These are phyloP conservation scores for Termitomyces heimii DNA, from an alignment of 768 basidiomycete species.

Conservation along the genomic window DNA sequence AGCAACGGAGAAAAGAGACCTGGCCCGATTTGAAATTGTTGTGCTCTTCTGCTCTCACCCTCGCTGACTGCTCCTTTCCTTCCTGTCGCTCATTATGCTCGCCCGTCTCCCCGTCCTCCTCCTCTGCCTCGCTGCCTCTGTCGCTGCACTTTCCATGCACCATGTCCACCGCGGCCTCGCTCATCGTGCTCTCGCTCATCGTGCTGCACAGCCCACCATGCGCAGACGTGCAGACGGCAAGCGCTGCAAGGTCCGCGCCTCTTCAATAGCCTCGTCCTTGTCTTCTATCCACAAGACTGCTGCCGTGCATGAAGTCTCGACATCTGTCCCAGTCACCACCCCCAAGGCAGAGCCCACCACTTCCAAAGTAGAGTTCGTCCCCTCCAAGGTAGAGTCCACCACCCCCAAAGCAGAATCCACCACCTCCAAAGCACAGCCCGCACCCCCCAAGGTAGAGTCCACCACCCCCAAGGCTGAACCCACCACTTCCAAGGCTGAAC, in stretches of 20 bases:
- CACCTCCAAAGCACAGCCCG: constrained; percentile 5
- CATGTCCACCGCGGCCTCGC: constrained; percentile 40
- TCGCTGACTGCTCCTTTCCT: not conserved
- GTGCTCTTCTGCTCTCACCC: not conserved
- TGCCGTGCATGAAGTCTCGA: not conserved
- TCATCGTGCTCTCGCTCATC: constrained; percentile 31
- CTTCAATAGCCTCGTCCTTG: constrained; percentile 16
- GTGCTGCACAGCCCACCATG: constrained; percentile 16
- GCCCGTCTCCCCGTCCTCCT: constrained; percentile 14
- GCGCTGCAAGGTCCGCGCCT: constrained; percentile 31
- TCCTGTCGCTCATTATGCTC: constrained; percentile 12
- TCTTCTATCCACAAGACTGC: constrained; percentile 12
- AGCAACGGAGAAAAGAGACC: not conserved
- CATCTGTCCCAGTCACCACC: constrained; percentile 9
- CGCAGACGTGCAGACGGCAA: constrained; percentile 25
- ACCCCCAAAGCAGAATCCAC: constrained; percentile 3
- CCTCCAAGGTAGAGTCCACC: not conserved
- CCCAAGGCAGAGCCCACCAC: constrained; percentile 16
- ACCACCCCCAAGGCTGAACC: constrained; percentile 4
- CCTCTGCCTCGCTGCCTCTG: constrained; percentile 28
- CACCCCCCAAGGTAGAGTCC: constrained; percentile 8
- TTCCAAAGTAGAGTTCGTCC: constrained; percentile 10
- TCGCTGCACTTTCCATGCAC: constrained; percentile 32
- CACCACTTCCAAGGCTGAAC: constrained; percentile 6
- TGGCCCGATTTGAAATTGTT: not conserved